phyloP scores from a whole-genome alignment of 306 rosid genomes.

The Purshia tridentata region DNA sequence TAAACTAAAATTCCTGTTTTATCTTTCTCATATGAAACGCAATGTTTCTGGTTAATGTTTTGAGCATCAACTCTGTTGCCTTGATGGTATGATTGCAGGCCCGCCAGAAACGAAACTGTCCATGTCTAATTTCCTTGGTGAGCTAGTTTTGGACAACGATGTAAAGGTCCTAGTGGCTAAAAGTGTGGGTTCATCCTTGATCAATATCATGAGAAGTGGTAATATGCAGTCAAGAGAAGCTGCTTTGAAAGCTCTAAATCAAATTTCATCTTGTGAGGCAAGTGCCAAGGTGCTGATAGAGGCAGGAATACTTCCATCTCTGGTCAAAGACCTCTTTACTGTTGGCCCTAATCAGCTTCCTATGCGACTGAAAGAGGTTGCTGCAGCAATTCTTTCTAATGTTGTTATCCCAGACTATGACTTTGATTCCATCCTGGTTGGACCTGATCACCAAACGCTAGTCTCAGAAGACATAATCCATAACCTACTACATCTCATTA shows the following conservation, averaged over 20 bases:
- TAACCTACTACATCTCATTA: constrained; percentile 87
- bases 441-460: constrained; percentile 75
- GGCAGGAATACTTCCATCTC: constrained; percentile 96
- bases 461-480: constrained; percentile 94
- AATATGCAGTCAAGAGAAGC: constrained; percentile 83
- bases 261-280: constrained; percentile 83
- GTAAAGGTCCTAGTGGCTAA: constrained; percentile 76
- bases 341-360: constrained; percentile 85
- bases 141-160: constrained; percentile 83
- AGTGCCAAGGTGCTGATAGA: constrained; percentile 85
- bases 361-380: constrained; percentile 78
- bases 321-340: constrained; percentile 85
- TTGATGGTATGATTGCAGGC: constrained; percentile 56
- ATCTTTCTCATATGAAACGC: neutral
- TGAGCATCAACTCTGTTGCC: constrained; percentile 23
- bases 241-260: constrained; percentile 90
- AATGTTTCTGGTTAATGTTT: neutral
- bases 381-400: constrained; percentile 95
- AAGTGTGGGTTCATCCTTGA: constrained; percentile 83
- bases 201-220: constrained; percentile 74
- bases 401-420: constrained; percentile 82
- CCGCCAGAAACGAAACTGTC: constrained; percentile 83
- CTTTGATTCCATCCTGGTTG: constrained; percentile 74
- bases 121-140: constrained; percentile 89
- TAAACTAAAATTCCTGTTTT: neutral